A percentile compares a stretch with the other conserved stretches of the same genome.
Evolutionary conservation across 306 rosid genomes (phyloP).

Genomic region (Cucumis hystrix): DNA sequence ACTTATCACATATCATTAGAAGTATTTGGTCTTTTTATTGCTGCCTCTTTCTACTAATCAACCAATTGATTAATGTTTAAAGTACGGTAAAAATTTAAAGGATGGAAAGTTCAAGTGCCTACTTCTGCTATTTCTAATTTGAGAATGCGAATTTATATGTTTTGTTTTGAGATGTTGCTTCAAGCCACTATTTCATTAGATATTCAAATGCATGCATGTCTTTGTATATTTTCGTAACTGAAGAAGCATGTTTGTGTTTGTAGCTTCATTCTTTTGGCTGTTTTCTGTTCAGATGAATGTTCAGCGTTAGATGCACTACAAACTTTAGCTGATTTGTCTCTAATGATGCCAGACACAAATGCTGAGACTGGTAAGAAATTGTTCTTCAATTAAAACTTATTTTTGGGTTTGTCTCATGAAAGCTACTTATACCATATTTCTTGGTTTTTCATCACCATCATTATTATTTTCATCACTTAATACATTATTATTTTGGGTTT

Average conservation of each 20-base stretch:
- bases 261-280: constrained; percentile 8
- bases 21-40: background rate
- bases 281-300: constrained; percentile 50
- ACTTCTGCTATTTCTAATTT: background rate
- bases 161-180: background rate
- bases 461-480: background rate
- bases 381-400: background rate
- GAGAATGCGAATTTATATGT: background rate
- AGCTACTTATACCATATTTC: background rate
- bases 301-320: constrained; percentile 77
- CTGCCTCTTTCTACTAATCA: background rate
- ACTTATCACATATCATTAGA: background rate
- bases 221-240: background rate
- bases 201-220: background rate
- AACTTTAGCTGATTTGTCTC: constrained; percentile 77
- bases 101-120: background rate
- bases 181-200: background rate
- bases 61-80: background rate
- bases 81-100: background rate
- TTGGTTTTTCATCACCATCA: background rate
- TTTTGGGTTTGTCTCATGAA: background rate
- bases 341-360: constrained; percentile 71
- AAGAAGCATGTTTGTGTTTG: constrained; percentile 8
- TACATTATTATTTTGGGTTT: background rate
- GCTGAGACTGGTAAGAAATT: constrained; percentile 42